Conservation (phyloP, 2,329 filamentous ascomycete species). For the Neofusicoccum umdonicola region DNA sequence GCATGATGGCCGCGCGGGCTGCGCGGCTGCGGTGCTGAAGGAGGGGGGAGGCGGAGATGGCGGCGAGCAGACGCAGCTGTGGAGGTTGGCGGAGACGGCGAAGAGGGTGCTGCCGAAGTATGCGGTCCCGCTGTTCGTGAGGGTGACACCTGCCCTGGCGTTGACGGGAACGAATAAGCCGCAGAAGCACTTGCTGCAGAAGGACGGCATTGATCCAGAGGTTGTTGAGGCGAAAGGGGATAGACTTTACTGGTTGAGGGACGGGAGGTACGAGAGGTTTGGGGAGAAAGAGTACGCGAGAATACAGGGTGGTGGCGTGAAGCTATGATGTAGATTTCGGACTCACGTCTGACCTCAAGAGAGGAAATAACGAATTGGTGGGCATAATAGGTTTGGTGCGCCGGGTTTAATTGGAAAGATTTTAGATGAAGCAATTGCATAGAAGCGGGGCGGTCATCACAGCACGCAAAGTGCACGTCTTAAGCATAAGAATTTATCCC, state of each 20-base stretch:
- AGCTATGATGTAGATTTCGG: neutral
- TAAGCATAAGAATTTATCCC: neutral
- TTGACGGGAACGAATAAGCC: conserved; percentile 78
- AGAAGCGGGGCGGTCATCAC: neutral
- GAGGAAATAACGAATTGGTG: neutral
- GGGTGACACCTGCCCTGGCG: conserved; percentile 57
- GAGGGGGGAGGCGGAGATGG: neutral
- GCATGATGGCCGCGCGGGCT: conserved; percentile 52
- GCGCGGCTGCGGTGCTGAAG: conserved; percentile 45
- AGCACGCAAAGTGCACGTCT: neutral
- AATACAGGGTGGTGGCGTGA: conserved; percentile 5
- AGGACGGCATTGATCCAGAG: conserved; percentile 64
- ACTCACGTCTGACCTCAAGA: neutral
- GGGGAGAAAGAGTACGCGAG: conserved; percentile 3
- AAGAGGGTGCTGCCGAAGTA: conserved; percentile 65
- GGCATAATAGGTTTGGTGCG: neutral
- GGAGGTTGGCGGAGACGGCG: conserved; percentile 39
- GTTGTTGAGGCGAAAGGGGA: conserved; percentile 39
- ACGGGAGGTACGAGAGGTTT: conserved; percentile 10
- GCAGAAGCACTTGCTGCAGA: conserved; percentile 69
- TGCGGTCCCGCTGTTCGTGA: conserved; percentile 71
- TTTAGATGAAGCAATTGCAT: neutral
- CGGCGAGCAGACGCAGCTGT: neutral
- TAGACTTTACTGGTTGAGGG: conserved; percentile 11
- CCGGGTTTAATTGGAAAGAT: neutral